These are phyloP conservation scores for Apiospora marii DNA, from an alignment of 2,329 filamentous ascomycete species.

Conservation along the genomic window DNA sequence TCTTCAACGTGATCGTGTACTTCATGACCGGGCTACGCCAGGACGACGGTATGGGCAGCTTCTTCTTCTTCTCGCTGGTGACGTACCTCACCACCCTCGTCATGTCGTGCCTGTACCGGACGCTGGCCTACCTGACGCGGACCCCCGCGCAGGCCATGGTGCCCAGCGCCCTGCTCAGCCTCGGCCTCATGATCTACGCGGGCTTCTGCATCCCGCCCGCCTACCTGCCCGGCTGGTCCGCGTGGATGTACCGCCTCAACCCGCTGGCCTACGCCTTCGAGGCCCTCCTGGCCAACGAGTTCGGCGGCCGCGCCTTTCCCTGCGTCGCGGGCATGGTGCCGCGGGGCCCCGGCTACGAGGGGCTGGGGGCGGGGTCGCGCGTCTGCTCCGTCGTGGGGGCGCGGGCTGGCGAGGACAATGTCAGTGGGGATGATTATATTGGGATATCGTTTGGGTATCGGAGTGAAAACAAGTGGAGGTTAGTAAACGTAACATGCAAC, in stretches of 20 bases:
- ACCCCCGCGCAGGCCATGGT: conserved; percentile 72
- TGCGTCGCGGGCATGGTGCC: conserved; percentile 57
- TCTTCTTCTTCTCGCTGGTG: conserved; percentile 64
- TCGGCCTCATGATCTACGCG: conserved; percentile 74
- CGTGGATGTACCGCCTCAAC: conserved; percentile 85
- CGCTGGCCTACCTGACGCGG: conserved; percentile 78
- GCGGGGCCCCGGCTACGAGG: conserved; percentile 45
- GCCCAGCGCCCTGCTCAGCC: conserved; percentile 66
- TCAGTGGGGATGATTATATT: conserved; percentile 68
- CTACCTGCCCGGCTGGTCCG: conserved; percentile 82
- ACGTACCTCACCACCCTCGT: conserved; percentile 68
- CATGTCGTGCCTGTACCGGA: conserved; percentile 89
- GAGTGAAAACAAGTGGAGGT: conserved; percentile 66
- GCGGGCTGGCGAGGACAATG: conserved; percentile 55
- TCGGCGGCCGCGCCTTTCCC: conserved; percentile 67
- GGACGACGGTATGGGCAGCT: conserved; percentile 56
- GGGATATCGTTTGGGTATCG: conserved; percentile 63
- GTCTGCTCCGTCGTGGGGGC: conserved; percentile 69
- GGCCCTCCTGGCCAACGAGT: conserved; percentile 84
- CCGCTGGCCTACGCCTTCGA: conserved; percentile 85
- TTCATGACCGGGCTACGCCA: conserved; percentile 71
- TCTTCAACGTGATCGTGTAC: conserved; percentile 69
- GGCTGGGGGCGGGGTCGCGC: conserved; percentile 48
- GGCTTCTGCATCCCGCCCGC: conserved; percentile 71
- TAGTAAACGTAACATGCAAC: not conserved